Evolutionary conservation across 1,284 basidiomycete species (phyloP), one percentile per base, ranked within the genome.

Genomic region (Pseudozyma sp.): DNA sequence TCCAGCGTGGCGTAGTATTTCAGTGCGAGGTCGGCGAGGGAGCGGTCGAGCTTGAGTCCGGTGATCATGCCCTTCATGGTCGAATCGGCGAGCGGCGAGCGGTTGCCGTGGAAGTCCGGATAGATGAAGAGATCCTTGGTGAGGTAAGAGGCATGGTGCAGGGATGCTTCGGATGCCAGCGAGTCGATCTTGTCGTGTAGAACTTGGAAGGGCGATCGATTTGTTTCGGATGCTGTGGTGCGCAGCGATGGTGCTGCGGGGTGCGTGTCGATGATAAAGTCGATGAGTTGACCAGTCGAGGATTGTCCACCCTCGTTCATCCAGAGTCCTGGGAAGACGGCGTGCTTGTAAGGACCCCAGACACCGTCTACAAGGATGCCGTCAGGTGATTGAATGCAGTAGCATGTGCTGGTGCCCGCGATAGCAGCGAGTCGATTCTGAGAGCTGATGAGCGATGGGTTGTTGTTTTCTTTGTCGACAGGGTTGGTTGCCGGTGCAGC

Each of bases 251-350:
- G 84, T 74, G 92, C 92, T 1, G 95, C 93, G 1, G 92, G 90
- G 81, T 99, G 96, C 0, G 93, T 97, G 35, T 91, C 94, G 74
- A 98, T 89, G 85, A 97, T 91, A 83, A 97, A 97, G 81, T 99
- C 94, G 73, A 97, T 94, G 29, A 97, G 88, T 90, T 97, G 95
- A n/a, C 96, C 97, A 0, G 96, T 99, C 0, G 94, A 96, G 17
- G 94, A 97, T 85, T 99, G 96, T 0, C 96, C 96, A 43, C 96
- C 96, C 86, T 99, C 96, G 81, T 97, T 99, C 94, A 98, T 97
- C 97, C 96, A 86, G 35, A 83, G 77, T 68, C 78, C 94, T 31
- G 91, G 91, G 86, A 98, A 97, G 30, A 96, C 89, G 16, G 92
- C 90, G 80, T 94, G 85, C 86, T 91, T 92, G 86, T 98, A 99